Evolutionary conservation across 2,329 filamentous ascomycete species (phyloP), one percentile per base, ranked within the genome.

Genomic region (Tolypocladium endophyticum): DNA sequence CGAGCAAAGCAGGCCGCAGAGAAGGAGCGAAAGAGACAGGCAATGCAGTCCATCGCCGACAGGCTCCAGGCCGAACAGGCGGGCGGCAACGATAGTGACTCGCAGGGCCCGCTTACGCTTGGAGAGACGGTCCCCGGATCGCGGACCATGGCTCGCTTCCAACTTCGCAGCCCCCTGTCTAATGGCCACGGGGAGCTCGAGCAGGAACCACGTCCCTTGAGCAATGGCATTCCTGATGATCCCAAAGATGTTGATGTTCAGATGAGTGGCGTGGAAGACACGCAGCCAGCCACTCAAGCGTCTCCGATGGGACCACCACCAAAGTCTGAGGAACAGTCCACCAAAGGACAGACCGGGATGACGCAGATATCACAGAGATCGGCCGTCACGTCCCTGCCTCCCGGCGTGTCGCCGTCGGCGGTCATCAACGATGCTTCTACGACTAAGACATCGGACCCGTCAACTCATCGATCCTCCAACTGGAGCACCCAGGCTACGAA

Each of bases 381-480:
- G 5, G 79, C 77, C 1, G 73, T 87, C 53, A 85, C 83, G 20
- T 76, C 81, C 25, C 72, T 87, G 3, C 82, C 84, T 0, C 74
- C 79, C 0, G 84, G 82, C 4, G 75, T 84, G 58, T 83, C 82
- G 5, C 83, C 83, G 18, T 83, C 81, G 33, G 81, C 81, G 16
- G 72, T 82, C 61, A 76, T 87, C 58, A 97, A 97, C 67, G 92
- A 96, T 68, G 93, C 92, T 1, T 96, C 92, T 2, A 95, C 92
- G 1, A 96, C 92, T n/a, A 94, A 96, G 74, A 92, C 89, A 2
- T 90, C 89, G 1, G 86, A 89, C 62, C 83, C 85, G 7, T 91
- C 88, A 3, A 76, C 77, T 20, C 77, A 79, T 58, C 87, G 86
- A 16, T 86, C 84, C 1, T 85, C 83, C 2, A 81, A 83, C 64